phyloP scores from a whole-genome alignment of 2,329 filamentous ascomycete species.

The Alternaria sp. region DNA sequence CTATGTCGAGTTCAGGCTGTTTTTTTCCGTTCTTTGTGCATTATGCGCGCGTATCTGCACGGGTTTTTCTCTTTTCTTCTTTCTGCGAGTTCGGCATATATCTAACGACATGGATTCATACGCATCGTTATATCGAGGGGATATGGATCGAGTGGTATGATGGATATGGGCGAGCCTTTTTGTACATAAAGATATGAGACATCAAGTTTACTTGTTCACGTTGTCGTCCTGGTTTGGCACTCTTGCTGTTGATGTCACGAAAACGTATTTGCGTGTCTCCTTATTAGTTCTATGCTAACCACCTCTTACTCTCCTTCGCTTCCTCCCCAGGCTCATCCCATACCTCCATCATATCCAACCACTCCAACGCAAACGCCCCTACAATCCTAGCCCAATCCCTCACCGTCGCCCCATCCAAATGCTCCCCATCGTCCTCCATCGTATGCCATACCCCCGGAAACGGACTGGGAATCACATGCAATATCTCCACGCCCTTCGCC shows the following conservation, averaged over 20 bases:
- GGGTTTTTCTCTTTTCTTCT: not conserved
- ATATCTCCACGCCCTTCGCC: slow-evolving; percentile 79
- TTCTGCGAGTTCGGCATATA: slow-evolving; percentile 10
- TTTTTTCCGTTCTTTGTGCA: slow-evolving; percentile 16
- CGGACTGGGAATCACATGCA: slow-evolving; percentile 85
- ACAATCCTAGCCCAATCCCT: slow-evolving; percentile 88
- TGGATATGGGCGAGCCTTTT: slow-evolving; percentile 13
- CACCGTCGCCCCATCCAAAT: slow-evolving; percentile 79
- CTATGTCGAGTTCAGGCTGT: slow-evolving; percentile 11
- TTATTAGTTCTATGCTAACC: not conserved
- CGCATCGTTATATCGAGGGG: slow-evolving; percentile 15
- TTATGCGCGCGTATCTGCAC: slow-evolving; percentile 1
- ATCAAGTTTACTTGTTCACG: not conserved
- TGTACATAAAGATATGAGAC: slow-evolving; percentile 17
- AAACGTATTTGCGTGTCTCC: not conserved
- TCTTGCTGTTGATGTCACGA: not conserved
- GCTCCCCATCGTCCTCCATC: slow-evolving; percentile 79
- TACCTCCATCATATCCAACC: slow-evolving; percentile 78
- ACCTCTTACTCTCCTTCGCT: not conserved
- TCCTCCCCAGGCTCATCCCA: slow-evolving; percentile 30
- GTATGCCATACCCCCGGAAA: slow-evolving; percentile 90
- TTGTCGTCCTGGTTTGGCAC: not conserved
- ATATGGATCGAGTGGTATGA: slow-evolving; percentile 5
- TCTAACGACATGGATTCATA: slow-evolving; percentile 8
- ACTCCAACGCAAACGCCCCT: slow-evolving; percentile 85